Percentiles rank a stretch among this genome's conserved stretches.
Conservation (phyloP, 2,329 filamentous ascomycete genomes). For the Colletotrichum lindemuthianum region DNA sequence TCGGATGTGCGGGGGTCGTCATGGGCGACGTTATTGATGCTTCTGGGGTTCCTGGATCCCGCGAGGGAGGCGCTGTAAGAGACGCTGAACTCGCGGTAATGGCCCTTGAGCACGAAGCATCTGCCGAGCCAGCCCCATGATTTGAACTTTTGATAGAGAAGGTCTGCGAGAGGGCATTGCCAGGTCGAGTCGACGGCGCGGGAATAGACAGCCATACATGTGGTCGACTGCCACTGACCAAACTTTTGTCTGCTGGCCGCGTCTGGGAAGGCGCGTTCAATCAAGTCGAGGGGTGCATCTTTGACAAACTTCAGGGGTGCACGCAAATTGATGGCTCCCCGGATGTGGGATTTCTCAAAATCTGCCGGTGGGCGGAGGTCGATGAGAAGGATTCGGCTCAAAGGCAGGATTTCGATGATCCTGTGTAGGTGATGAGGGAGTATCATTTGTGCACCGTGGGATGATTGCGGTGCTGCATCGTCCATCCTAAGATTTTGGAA, state of each 20-base stretch:
- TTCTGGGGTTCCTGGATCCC: slow-evolving; percentile 52
- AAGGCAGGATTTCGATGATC: slow-evolving; percentile 60
- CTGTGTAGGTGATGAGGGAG: slow-evolving; percentile 61
- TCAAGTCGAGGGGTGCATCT: slow-evolving; percentile 59
- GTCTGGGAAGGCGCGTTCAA: slow-evolving; percentile 60
- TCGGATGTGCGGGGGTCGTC: not conserved
- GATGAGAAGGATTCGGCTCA: slow-evolving; percentile 57
- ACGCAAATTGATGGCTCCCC: slow-evolving; percentile 62
- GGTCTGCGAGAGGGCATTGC: slow-evolving; percentile 61
- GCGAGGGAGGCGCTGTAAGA: slow-evolving; percentile 63
- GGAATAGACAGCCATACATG: slow-evolving; percentile 64
- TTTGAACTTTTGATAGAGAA: slow-evolving; percentile 56
- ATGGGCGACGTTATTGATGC: slow-evolving; percentile 41
- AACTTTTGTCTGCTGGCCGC: slow-evolving; percentile 59
- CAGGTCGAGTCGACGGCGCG: slow-evolving; percentile 58
- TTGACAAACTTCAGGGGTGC: slow-evolving; percentile 60
- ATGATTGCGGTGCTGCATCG: slow-evolving; percentile 44
- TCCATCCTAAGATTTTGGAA: slow-evolving; percentile 56
- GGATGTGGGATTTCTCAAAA: slow-evolving; percentile 62
- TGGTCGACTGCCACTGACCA: slow-evolving; percentile 56
- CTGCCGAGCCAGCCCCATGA: slow-evolving; percentile 60
- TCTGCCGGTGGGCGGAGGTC: slow-evolving; percentile 59
- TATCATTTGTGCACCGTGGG: slow-evolving; percentile 56
- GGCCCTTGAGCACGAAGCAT: slow-evolving; percentile 65
- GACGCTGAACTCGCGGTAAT: slow-evolving; percentile 64